Evolutionary conservation across 352 stramenopile species (phyloP), one percentile per base, ranked within the genome.

Genomic region (Pythium rhizo-oryzae): DNA sequence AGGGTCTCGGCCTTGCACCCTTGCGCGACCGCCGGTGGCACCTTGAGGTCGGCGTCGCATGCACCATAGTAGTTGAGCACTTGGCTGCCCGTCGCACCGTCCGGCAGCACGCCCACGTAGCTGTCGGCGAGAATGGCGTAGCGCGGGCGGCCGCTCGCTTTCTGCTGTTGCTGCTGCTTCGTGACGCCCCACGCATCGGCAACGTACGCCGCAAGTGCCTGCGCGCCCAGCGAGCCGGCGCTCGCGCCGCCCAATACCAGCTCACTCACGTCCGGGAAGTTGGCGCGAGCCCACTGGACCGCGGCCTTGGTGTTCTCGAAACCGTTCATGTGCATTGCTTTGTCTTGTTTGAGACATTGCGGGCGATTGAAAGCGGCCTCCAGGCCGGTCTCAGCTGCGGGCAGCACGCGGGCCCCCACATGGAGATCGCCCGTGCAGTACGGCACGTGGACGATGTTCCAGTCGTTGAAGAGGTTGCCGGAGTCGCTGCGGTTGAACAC

Each of bases 381-480:
- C 8, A 89, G 35, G 0, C 57, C 65, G 77, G 53, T 87, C 71
- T 19, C 47, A 50, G n/a, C n/a, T 44, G 76, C 70, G 28, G 44
- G 43, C 30, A 59, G 62, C 5, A 84, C 66, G 16, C 59, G 54
- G 64, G 71, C 83, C 35, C 84, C 82, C 8, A 90, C 57, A 62
- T 90, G 81, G 51, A 92, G 60, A 65, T 90, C 84, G 28, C 84
- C 82, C 19, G 81, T 90, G 66, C 81, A 92, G 69, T 90, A 90
- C 16, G 81, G 81, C 35, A 89, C 52, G 63, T 87, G 74, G 33
- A 92, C 79, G 13, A 51, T 51, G 44, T 51, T 51, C 19, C 44
- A 51, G 44, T 51, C 23, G 28, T 25, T 25, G 13, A 51, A 51
- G 8, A 8, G 7, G 44, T 59, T 41, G 19, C n/a, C 16, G 7